Evolutionary conservation across 1,284 basidiomycete species (phyloP), one percentile per base, ranked within the genome.

Genomic region (Malassezia sympodialis): DNA sequence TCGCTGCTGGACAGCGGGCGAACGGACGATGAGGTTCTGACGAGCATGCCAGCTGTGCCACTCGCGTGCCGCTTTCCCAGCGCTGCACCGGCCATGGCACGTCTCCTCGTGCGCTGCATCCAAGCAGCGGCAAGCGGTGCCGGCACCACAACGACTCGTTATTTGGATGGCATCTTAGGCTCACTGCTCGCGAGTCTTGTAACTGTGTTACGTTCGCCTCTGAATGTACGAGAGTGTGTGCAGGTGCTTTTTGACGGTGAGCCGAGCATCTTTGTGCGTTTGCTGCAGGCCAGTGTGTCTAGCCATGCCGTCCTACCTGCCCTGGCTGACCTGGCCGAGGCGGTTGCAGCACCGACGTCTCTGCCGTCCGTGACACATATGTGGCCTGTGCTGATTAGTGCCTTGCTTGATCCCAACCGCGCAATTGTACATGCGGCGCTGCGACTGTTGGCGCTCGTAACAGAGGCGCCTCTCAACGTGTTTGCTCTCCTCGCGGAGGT

Each of bases 331-430:
- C 23, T 56, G n/a, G 27, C 44, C 15, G 23, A 21, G 15, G 24
- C 21, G 6, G 41, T 31, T 2, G 35, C 42, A 5, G 44, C n/a
- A 32, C 49, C 28, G 1, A 11, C 10, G 15, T 5, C 41, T 19
- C 26, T 50, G 17, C 54, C 43, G 10, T 8, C 31, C 4, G 28
- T 14, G 11, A 2, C 34, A 10, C 11, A 26, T 14, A 24, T 27
- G 17, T 27, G 27, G 31, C 30, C 49, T 8, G 10, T 30, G 23
- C 53, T 70, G 28, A 44, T 52, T 6, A 26, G 26, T 3, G 57
- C 58, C 1, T 19, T 67, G 49, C 65, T 68, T 54, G 56, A 60
- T 14, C 47, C 63, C 10, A 68, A 73, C 26, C 65, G 61, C 0
- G 46, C 44, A 1, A 27, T 66, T 21, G 67, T 69, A 5, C 51